phyloP scores from a whole-genome alignment of 176 grass and related monocot genomes.

The Paspalum notatum region DNA sequence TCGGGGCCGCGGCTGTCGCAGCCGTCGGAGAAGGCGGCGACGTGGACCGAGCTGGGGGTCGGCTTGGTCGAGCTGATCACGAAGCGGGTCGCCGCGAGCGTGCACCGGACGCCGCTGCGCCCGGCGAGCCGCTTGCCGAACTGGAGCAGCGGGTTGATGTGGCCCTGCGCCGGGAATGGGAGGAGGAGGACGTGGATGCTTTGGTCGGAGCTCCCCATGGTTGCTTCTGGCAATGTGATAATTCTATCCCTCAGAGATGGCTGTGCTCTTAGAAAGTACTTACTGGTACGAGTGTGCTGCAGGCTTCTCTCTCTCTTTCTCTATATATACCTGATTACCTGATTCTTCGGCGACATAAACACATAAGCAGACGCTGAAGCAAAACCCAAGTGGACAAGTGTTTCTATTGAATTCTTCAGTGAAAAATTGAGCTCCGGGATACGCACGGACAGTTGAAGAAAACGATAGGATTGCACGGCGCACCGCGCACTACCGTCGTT shows the following conservation, averaged over 20 bases:
- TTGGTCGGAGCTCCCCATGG: slow-evolving; percentile 8
- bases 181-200: slow-evolving; percentile 42
- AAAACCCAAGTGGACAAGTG: slow-evolving; percentile 5
- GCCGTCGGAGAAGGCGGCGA: slow-evolving; percentile 55
- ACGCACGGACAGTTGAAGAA: neutral
- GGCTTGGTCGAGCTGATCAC: slow-evolving; percentile 38
- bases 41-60: slow-evolving; percentile 29
- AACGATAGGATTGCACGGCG: neutral
- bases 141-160: slow-evolving; percentile 41
- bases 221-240: neutral
- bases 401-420: neutral
- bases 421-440: neutral
- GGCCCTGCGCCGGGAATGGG: slow-evolving; percentile 35
- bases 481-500: neutral
- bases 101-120: slow-evolving; percentile 16
- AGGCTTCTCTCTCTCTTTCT: neutral
- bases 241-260: neutral
- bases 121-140: slow-evolving; percentile 29
- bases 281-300: too few relatives aligned
- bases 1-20: slow-evolving; percentile 38
- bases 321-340: too few relatives aligned
- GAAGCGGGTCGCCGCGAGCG: slow-evolving; percentile 53
- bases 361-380: neutral
- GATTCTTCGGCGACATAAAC: neutral
- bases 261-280: neutral